Evolutionary conservation across 768 basidiomycete species (phyloP).

Genomic region (Boletus rufocinnamomeus): DNA sequence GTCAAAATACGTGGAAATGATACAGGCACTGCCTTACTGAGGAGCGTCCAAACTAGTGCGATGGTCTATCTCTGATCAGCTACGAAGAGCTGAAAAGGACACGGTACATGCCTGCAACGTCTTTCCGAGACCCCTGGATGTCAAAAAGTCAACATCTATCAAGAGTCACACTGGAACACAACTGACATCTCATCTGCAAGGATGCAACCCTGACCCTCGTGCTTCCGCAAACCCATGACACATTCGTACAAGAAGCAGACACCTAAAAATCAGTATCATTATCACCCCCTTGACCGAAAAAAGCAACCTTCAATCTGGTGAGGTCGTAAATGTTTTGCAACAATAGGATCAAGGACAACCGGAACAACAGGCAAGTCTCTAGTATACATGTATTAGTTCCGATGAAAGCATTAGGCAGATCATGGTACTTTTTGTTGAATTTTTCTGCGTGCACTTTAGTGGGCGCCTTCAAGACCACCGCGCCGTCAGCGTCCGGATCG

Average conservation of each 20-base stretch:
- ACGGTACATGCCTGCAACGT: constrained; percentile 64
- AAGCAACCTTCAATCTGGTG: constrained; percentile 85
- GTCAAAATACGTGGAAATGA: background rate
- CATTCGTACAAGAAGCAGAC: constrained; percentile 93
- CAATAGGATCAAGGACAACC: constrained; percentile 89
- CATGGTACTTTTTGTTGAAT: constrained; percentile 67
- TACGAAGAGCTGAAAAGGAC: background rate
- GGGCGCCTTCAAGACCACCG: constrained; percentile 85
- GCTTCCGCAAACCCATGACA: constrained; percentile 90
- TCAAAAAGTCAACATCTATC: constrained; percentile 14
- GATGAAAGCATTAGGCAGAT: constrained; percentile 7
- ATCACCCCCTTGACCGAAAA: background rate
- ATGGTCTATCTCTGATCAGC: constrained; percentile 58
- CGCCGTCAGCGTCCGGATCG: constrained; percentile 73
- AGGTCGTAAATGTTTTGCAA: constrained; percentile 72
- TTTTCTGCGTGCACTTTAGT: constrained; percentile 62
- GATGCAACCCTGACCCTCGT: constrained; percentile 92
- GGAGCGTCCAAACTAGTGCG: constrained; percentile 86
- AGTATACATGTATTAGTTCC: constrained; percentile 5
- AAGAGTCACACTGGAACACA: background rate
- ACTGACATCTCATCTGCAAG: constrained; percentile 93
- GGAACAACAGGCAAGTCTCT: constrained; percentile 68
- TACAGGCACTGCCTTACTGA: constrained; percentile 59
- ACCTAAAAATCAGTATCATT: constrained; percentile 41
- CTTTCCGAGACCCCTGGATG: constrained; percentile 91